phyloP scores from a whole-genome alignment of 495 filamentous ascomycete species.

The Stereocaulon alpinum region DNA sequence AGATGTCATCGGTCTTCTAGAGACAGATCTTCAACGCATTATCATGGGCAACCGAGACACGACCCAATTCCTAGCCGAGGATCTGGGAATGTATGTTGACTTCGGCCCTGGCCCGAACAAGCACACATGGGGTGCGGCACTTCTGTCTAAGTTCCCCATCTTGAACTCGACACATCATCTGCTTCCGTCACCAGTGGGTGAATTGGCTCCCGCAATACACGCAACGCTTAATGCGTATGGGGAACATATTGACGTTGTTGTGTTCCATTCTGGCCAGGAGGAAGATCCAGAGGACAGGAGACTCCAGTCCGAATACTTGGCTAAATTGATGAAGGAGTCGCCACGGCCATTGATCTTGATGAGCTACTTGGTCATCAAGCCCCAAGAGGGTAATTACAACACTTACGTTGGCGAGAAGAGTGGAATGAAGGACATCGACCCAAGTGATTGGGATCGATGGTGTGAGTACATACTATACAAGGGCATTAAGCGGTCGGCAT shows the following conservation, averaged over 20 bases:
- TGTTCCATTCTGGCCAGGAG: slow-evolving; percentile 98
- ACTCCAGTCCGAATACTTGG: slow-evolving; percentile 77
- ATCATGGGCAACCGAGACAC: slow-evolving; percentile 99
- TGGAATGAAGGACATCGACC: slow-evolving; percentile 93
- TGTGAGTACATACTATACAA: slow-evolving; percentile 99
- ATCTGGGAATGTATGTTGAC: slow-evolving; percentile 96
- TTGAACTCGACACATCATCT: slow-evolving; percentile 94
- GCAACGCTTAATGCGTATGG: slow-evolving; percentile 92
- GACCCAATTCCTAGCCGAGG: slow-evolving; percentile 90
- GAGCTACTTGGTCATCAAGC: slow-evolving; percentile 86
- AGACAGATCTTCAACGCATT: slow-evolving; percentile 90
- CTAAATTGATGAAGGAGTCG: slow-evolving; percentile 76
- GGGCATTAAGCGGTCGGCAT: slow-evolving; percentile 73
- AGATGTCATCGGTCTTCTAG: slow-evolving; percentile 88
- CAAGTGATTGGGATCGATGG: slow-evolving; percentile 92
- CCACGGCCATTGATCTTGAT: slow-evolving; percentile 75
- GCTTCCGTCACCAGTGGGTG: slow-evolving; percentile 83
- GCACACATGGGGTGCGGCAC: slow-evolving; percentile 92
- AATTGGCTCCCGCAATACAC: slow-evolving; percentile 92
- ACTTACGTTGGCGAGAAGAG: slow-evolving; percentile 80
- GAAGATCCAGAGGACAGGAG: slow-evolving; percentile 92
- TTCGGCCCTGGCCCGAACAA: slow-evolving; percentile 97
- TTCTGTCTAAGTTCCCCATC: slow-evolving; percentile 96
- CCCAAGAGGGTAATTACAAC: slow-evolving; percentile 90
- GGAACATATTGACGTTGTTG: slow-evolving; percentile 80